These are phyloP conservation scores for Amborella trichopoda DNA, from an alignment of 164 flowering plant species.

Conservation along the genomic window DNA sequence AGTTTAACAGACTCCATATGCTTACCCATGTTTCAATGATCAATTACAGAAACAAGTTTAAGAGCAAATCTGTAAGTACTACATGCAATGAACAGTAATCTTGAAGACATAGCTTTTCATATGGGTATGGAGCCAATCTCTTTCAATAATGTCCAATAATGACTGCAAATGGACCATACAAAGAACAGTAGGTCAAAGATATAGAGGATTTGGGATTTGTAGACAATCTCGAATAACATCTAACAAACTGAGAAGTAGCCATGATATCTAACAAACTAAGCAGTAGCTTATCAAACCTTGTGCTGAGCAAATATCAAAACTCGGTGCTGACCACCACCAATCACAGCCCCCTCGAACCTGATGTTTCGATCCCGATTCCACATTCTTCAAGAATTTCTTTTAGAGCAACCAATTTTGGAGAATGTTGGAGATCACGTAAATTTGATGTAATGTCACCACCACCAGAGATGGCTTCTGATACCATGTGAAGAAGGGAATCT, in stretches of 20 bases:
- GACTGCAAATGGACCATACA: constrained; percentile 44
- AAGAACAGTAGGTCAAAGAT: constrained; percentile 1
- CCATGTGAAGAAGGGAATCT: constrained; percentile 25
- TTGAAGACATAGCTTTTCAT: constrained; percentile 98
- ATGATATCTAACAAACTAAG: too few species aligned
- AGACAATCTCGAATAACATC: not conserved
- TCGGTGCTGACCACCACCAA: constrained; percentile 81
- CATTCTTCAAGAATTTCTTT: constrained; percentile 97
- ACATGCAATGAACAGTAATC: too few species aligned
- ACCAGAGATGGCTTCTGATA: constrained; percentile 51
- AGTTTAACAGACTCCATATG: too few species aligned
- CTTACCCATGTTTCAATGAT: too few species aligned
- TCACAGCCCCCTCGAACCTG: constrained; percentile 43
- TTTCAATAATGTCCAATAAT: constrained; percentile 86
- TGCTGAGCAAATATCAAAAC: constrained; percentile 96
- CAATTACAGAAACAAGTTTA: too few species aligned
- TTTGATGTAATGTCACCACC: constrained; percentile 42
- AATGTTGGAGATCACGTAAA: constrained; percentile 76
- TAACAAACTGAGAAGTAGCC: constrained; percentile 2
- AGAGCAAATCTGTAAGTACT: too few species aligned
- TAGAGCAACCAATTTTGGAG: constrained; percentile 94
- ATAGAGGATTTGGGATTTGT: too few species aligned
- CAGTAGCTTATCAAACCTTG: constrained; percentile 53
- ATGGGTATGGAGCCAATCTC: constrained; percentile 71
- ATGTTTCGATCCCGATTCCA: constrained; percentile 83